These are phyloP conservation scores for Pugionium cornutum DNA, from an alignment of 345 rosid species.

Conservation along the genomic window DNA sequence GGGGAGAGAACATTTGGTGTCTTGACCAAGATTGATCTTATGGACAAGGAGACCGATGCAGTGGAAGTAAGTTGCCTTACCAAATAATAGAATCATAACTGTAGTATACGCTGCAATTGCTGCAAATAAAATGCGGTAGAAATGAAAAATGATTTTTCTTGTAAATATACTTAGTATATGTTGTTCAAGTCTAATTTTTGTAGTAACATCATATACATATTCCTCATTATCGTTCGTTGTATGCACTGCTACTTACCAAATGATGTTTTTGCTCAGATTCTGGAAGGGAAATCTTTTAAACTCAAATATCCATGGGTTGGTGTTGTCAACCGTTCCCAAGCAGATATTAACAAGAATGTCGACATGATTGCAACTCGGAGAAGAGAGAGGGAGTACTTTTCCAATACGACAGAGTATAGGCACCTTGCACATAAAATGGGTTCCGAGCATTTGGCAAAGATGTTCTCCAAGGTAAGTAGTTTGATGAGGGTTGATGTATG, in stretches of 20 bases:
- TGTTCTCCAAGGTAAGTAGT: conserved; percentile 81
- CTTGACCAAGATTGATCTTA: conserved; percentile 97
- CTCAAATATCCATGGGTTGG: conserved; percentile 98
- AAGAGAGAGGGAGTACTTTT: conserved; percentile 93
- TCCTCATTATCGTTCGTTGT: conserved; percentile 22
- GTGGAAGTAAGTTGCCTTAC: conserved; percentile 73
- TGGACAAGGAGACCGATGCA: conserved; percentile 99
- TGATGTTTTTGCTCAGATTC: conserved; percentile 51
- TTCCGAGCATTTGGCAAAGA: conserved; percentile 92
- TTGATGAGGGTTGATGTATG: conserved; percentile 5
- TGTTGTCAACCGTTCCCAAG: conserved; percentile 98
- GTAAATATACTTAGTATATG: conserved; percentile 14
- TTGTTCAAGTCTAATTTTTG: conserved; percentile 3
- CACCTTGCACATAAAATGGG: conserved; percentile 98
- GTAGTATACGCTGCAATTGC: conserved; percentile 21
- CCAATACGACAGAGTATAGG: conserved; percentile 83
- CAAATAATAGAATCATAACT: conserved; percentile 8
- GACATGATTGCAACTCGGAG: conserved; percentile 99
- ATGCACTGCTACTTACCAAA: conserved; percentile 19
- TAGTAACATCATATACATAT: conserved; percentile 13
- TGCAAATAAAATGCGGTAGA: not conserved
- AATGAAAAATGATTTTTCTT: not conserved
- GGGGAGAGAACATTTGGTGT: conserved; percentile 99
- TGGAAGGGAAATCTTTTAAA: conserved; percentile 89
- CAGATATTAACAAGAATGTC: conserved; percentile 92